phyloP scores from a whole-genome alignment of 2,329 filamentous ascomycete species.

The Corinectria fuckeliana region DNA sequence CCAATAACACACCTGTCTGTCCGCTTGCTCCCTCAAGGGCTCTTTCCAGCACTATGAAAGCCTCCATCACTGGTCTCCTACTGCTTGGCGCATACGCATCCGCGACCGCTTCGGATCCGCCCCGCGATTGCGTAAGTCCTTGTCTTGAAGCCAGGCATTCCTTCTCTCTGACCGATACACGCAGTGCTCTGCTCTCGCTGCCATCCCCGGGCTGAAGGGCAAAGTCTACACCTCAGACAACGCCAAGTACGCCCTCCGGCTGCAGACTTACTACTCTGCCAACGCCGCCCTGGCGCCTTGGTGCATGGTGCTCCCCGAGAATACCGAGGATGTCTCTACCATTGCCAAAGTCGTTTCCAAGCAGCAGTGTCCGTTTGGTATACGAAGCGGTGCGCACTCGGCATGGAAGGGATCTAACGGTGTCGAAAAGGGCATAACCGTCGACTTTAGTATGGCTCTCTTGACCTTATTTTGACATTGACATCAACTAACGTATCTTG shows the following conservation, averaged over 20 bases:
- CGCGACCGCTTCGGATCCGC: neutral
- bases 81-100: constrained; percentile 1
- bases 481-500: neutral
- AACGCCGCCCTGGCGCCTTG: constrained; percentile 40
- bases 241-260: constrained; percentile 29
- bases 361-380: constrained; percentile 38
- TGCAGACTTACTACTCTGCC: constrained; percentile 40
- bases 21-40: neutral
- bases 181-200: constrained; percentile 36
- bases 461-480: too few species aligned
- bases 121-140: constrained; percentile 12
- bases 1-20: neutral
- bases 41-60: constrained; percentile 3
- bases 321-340: constrained; percentile 33
- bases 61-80: neutral
- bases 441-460: constrained; percentile 34
- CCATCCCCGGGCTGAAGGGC: constrained; percentile 26
- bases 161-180: neutral
- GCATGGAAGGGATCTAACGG: constrained; percentile 40
- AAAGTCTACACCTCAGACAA: constrained; percentile 32
- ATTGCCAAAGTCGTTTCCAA: constrained; percentile 29
- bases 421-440: constrained; percentile 37
- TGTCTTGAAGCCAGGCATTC: too few species aligned
- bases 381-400: constrained; percentile 43
- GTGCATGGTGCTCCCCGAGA: constrained; percentile 39